Evolutionary conservation across 768 basidiomycete species (phyloP), one percentile per base, ranked within the genome.

Genomic region (Pholiota microspora): DNA sequence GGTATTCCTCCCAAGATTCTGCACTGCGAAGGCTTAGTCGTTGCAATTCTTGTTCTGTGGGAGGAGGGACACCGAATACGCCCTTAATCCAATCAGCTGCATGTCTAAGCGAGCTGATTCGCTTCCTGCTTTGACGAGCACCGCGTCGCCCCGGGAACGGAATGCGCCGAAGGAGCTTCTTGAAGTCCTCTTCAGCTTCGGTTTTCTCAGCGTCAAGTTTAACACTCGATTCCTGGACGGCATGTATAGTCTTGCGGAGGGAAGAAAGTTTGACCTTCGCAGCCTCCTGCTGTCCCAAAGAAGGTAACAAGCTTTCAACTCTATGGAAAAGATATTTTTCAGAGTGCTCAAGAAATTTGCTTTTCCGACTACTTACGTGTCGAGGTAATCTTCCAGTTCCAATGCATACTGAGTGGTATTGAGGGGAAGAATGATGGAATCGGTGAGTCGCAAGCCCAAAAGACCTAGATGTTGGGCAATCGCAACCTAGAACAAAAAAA

Each of bases 331-430:
- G 31, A 23, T 18, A 45, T 12, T 31, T 31, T 6, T 36, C 21
- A 50, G 21, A 24, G 35, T 46, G 6, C 15, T 50, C 12, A 23
- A 10, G 12, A 32, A 27, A 24, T 31, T 21, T 21, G 4, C 7
- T 21, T 45, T n/a, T 12, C 45, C 34, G 12, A 52, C 12, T 10
- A 53, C 80, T 61, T 63, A 89, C 87, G 73, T 76, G 34, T 77
- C 73, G 10, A 88, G 75, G 59, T 90, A 90, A 7, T 76, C 70
- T 40, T 75, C 71, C n/a, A 91, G 73, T 64, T 89, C 86, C 13
- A 81, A 59, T 3, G 87, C 72, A 66, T 92, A 92, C 53, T 89
- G 85, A 0, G 89, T 89, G 16, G 87, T 88, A 64, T 92, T 91
- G 46, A 91, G 66, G 2, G 89, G 89, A 4, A 92, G 63, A 24